Conservation (phyloP, 257 asterid genomes). For the Osmanthus fragrans region DNA sequence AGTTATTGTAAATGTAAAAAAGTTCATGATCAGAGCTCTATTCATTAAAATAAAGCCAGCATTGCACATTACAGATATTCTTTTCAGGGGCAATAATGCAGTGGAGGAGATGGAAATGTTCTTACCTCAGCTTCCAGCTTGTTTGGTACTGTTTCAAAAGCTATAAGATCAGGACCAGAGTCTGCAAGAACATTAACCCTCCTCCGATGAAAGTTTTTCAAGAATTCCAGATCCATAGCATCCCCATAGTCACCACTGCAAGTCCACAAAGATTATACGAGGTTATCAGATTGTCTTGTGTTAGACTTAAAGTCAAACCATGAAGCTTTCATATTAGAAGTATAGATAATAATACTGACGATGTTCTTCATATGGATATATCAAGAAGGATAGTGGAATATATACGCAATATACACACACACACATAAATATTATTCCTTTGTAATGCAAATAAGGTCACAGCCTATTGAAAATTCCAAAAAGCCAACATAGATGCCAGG, state of each 20-base stretch:
- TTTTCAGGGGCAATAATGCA: background rate
- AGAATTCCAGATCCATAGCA: constrained; percentile 34
- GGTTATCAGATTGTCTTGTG: background rate
- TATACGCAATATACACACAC: too few species aligned
- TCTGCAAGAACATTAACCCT: constrained; percentile 43
- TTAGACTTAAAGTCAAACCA: background rate
- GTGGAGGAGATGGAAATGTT: background rate
- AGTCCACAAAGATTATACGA: background rate
- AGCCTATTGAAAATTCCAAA: background rate
- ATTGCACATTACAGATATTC: background rate
- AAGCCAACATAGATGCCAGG: background rate
- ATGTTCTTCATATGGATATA: background rate
- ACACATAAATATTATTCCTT: too few species aligned
- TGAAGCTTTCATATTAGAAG: background rate
- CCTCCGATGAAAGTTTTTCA: constrained; percentile 42
- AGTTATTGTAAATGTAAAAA: background rate
- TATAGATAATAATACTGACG: too few species aligned
- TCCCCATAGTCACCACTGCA: constrained; percentile 46
- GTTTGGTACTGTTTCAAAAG: constrained; percentile 47
- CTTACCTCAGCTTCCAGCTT: constrained; percentile 45
- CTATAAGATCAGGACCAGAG: constrained; percentile 41
- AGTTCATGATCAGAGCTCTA: background rate
- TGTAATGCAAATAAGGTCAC: background rate
- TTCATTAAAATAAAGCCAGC: background rate
- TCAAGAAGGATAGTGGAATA: background rate